A percentile compares a stretch with the other conserved stretches of the same genome.
Conservation (phyloP, 805 yeast species). For the Ogataea pini region DNA sequence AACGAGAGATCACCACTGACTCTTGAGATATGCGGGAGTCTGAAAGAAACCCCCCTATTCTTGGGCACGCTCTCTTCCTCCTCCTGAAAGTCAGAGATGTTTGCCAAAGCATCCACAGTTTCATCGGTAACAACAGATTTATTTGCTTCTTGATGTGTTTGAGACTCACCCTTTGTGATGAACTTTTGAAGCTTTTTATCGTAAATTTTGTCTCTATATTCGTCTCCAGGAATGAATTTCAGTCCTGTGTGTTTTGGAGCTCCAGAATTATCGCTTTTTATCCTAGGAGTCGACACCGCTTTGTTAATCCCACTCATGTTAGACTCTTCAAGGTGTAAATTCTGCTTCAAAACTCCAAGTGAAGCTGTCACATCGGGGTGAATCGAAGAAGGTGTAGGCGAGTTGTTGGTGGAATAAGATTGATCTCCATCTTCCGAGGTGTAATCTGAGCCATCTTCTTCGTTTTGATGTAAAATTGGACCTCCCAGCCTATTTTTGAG, state of each 20-base stretch:
- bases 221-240: constrained; percentile 35
- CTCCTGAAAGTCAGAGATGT: constrained; percentile 23
- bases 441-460: constrained; percentile 19
- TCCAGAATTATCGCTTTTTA: constrained; percentile 1
- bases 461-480: constrained; percentile 9
- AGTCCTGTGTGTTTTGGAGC: constrained; percentile 24
- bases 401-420: constrained; percentile 1
- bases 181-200: constrained; percentile 30
- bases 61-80: not conserved
- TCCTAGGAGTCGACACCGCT: constrained; percentile 24
- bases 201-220: constrained; percentile 33
- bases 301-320: constrained; percentile 12
- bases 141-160: not conserved
- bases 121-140: constrained; percentile 9
- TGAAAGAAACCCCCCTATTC: constrained; percentile 26
- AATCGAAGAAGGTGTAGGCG: constrained; percentile 16
- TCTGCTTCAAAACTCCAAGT: constrained; percentile 20
- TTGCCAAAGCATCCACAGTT: constrained; percentile 21
- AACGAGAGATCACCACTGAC: constrained; percentile 44
- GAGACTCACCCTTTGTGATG: constrained; percentile 26
- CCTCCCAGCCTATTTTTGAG: constrained; percentile 23
- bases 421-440: constrained; percentile 9
- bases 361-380: constrained; percentile 25
- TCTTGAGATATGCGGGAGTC: constrained; percentile 12
- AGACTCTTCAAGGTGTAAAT: constrained; percentile 18